These are phyloP conservation scores for Corymbia calophylla DNA, from an alignment of 441 rosid genomes.

Conservation along the genomic window DNA sequence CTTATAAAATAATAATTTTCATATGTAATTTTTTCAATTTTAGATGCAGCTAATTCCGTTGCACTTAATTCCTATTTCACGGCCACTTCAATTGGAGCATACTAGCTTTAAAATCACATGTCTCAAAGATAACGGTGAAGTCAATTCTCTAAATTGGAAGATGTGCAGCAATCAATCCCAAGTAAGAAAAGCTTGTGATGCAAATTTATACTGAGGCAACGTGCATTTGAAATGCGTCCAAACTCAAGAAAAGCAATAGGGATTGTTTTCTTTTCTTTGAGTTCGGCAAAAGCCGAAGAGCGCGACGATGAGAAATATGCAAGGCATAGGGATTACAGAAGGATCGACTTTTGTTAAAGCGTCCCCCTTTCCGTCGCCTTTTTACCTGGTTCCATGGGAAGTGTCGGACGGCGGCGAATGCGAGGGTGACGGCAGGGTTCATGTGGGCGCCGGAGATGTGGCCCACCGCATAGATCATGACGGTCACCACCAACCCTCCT, in stretches of 20 bases:
- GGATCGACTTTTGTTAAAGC: neutral
- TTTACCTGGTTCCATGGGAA: slow-evolving; percentile 49
- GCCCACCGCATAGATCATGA: slow-evolving; percentile 64
- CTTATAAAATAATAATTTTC: neutral
- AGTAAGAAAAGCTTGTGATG: neutral
- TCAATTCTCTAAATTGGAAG: neutral
- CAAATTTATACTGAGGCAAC: neutral
- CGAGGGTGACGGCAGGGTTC: slow-evolving; percentile 64
- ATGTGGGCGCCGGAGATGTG: slow-evolving; percentile 72
- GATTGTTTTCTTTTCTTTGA: neutral
- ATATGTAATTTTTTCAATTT: no score
- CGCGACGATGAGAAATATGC: neutral
- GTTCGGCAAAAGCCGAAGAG: neutral
- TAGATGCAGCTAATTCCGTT: no score
- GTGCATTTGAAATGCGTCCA: neutral
- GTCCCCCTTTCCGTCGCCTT: neutral
- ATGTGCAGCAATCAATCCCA: neutral
- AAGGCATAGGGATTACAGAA: neutral
- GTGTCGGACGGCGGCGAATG: slow-evolving; percentile 34
- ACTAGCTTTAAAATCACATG: neutral
- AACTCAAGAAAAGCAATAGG: neutral
- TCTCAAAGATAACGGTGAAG: neutral
- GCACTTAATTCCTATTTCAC: neutral
- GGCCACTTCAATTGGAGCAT: neutral
- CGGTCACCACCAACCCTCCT: slow-evolving; percentile 54